These are phyloP conservation scores for Oxalis stricta DNA, from an alignment of 441 rosid genomes.

Conservation along the genomic window DNA sequence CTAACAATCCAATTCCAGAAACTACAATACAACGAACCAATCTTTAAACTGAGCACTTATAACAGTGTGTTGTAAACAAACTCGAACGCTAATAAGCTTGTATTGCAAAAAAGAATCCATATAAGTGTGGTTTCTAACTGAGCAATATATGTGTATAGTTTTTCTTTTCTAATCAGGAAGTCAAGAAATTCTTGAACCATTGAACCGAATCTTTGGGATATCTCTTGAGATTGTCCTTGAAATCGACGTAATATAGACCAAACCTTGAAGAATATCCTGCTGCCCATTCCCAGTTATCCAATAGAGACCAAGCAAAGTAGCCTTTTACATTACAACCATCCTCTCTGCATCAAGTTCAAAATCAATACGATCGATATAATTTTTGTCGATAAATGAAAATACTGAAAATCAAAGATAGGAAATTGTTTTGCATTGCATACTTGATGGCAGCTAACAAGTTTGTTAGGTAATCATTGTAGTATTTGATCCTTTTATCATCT, in stretches of 20 bases:
- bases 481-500: conserved; percentile 68
- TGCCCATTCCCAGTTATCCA: conserved; percentile 96
- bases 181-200: conserved; percentile 81
- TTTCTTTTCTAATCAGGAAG: too few species aligned
- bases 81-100: too few species aligned
- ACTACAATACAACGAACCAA: too few species aligned
- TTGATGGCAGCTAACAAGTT: conserved; percentile 77
- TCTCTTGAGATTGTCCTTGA: conserved; percentile 62
- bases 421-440: conserved; percentile 22
- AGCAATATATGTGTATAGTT: too few species aligned
- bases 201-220: conserved; percentile 62
- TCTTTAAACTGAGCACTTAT: too few species aligned
- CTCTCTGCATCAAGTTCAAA: conserved; percentile 23
- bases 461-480: conserved; percentile 69
- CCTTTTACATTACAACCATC: conserved; percentile 54
- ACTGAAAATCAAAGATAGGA: not conserved
- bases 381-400: not conserved
- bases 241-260: conserved; percentile 70
- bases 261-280: conserved; percentile 76
- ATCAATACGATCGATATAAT: not conserved
- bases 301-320: conserved; percentile 77
- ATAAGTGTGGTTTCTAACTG: too few species aligned
- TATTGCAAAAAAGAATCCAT: too few species aligned
- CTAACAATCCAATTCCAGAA: too few species aligned
- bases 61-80: too few species aligned